Base-by-base conservation (phyloP, 2,329 filamentous ascomycete genomes). In the Hypoxylon sp. region DNA sequence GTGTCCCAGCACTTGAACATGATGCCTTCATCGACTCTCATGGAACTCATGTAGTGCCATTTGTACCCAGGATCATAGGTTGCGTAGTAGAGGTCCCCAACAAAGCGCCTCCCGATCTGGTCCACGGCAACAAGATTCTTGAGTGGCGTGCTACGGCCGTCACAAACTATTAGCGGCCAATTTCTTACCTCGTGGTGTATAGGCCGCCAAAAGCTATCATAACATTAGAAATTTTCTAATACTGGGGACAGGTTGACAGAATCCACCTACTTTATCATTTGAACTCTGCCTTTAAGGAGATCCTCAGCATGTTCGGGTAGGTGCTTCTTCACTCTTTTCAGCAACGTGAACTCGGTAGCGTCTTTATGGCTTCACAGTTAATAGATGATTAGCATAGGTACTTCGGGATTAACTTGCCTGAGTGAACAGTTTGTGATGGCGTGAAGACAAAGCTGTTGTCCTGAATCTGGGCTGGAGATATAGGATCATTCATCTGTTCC, bases 1-100 rank as follows among this genome's bases (percentile, higher is more conserved):
- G 39, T 44, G 8, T 44, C 39, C 39, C 39, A 44, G 39, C 39
- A 44, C 39, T 44, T 44, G 39, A 44, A 44, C 17, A 44, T 21
- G n/a, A 44, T 17, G 2, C 39, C 39, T 44, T 44, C 39, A 8
- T n/a, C 39, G 8, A 44, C 39, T 11, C 17, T 17, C 39, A 44
- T 44, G 17, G 39, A 44, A 17, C 17, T 44, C 39, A 21, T 11
- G 39, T 44, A 44, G 11, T 44, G 17, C 39, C 39, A 44, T 17
- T 11, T 44, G 39, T 44, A 44, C 19, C 39, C 39, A 5, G 39
- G 39, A 44, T 44, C 17, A 44, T 44, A 44, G 17, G 7, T 44
- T 3, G 39, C 39, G 4, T 44, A 44, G 39, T 44, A 44, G 8
- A 44, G 39, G 19, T 44, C 39, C 11, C 39, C 39, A 44, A 44